Evolutionary conservation across 768 basidiomycete genomes (phyloP).

Genomic region (Scleroderma bovista): DNA sequence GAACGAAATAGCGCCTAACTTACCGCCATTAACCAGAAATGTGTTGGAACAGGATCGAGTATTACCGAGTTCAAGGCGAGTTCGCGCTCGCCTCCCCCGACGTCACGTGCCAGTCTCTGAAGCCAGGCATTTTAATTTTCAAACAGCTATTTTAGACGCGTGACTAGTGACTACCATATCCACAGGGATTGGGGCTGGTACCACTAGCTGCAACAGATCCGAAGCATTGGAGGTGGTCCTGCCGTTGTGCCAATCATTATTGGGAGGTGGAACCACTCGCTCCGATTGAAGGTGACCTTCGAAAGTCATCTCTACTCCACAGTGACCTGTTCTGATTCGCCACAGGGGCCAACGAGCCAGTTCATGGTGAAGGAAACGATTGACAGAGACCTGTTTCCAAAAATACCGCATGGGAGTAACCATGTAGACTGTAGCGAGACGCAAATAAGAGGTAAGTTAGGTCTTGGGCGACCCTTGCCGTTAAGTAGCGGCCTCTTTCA

Average conservation of each 20-base stretch:
- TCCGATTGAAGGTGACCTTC: too few relatives aligned
- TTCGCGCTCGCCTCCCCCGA: too few relatives aligned
- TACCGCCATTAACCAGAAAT: conserved; percentile 35
- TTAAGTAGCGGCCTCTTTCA: neutral
- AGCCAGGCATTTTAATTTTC: too few relatives aligned
- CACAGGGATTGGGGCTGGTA: neutral
- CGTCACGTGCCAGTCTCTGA: too few relatives aligned
- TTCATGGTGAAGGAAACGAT: neutral
- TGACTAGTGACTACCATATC: too few relatives aligned
- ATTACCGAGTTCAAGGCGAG: neutral
- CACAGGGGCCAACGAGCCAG: too few relatives aligned
- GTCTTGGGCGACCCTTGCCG: neutral
- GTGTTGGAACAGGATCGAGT: neutral
- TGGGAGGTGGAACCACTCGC: neutral
- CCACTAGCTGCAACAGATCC: neutral
- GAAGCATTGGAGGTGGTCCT: neutral
- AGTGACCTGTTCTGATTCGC: too few relatives aligned
- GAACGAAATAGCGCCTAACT: conserved; percentile 12
- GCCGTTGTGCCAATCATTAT: neutral
- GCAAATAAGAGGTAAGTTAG: conserved; percentile 1
- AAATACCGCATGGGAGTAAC: neutral
- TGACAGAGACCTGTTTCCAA: neutral
- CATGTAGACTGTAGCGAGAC: neutral
- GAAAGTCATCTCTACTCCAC: too few relatives aligned
- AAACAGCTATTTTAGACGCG: too few relatives aligned